Percentiles rank a stretch among this genome's conserved stretches.
Conservation (phyloP, 2,329 filamentous ascomycete species). For the Cladosporium phlei region DNA sequence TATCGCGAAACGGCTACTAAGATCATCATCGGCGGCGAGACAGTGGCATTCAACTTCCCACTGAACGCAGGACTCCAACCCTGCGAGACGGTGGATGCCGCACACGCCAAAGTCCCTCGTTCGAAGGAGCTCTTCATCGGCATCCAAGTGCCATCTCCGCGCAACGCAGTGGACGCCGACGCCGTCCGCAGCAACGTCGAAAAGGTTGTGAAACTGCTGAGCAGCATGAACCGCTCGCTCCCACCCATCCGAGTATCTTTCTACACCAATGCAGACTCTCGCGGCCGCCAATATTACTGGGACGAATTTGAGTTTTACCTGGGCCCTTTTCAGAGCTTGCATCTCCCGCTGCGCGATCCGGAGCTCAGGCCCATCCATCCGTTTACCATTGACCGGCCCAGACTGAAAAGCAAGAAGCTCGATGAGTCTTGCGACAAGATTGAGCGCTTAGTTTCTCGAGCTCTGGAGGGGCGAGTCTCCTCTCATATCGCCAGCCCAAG, state of each 20-base stretch:
- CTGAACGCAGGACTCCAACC: neutral
- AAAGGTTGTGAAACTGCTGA: neutral
- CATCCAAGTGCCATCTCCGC: neutral
- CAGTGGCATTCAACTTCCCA: neutral
- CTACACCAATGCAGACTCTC: neutral
- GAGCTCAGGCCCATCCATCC: neutral
- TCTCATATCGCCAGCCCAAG: too few relatives aligned
- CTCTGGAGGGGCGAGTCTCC: too few relatives aligned
- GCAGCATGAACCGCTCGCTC: neutral
- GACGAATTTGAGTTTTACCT: neutral
- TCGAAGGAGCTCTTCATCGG: neutral
- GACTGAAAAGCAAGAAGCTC: neutral
- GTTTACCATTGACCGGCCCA: neutral
- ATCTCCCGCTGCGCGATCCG: too few relatives aligned
- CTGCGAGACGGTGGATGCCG: neutral
- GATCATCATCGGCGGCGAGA: neutral
- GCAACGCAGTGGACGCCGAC: neutral
- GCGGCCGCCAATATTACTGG: neutral
- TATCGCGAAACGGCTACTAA: neutral
- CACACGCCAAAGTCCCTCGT: neutral
- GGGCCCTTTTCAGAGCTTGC: too few relatives aligned
- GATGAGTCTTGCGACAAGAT: neutral
- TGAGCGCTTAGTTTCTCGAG: neutral
- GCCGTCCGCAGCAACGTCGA: neutral
- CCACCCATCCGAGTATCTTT: neutral